Evolutionary conservation across 2,329 filamentous ascomycete genomes (phyloP), one percentile per base, ranked within the genome.

Genomic region (Clarireedia monteithiana): DNA sequence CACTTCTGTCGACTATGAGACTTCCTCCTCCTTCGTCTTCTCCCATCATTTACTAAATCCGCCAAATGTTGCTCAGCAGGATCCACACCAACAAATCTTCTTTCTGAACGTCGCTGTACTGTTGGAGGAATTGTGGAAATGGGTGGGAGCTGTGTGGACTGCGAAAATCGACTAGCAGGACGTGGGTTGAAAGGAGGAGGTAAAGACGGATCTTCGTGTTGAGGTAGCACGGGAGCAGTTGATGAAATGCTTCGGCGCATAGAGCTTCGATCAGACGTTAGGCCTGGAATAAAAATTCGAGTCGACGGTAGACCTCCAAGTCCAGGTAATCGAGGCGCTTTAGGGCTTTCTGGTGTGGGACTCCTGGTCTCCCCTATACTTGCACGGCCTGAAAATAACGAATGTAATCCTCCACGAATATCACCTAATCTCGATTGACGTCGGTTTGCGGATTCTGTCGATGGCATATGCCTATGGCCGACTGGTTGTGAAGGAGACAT

Each of bases 51-150:
- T 48, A 73, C 74, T 54, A 76, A 65, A 24, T 74, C 69, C 36
- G 74, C 74, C 2, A 81, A 66, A 56, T 76, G 73, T 59, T 74
- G 67, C 57, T 78, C 77, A 24, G 77, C 78, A 15, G 76, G 75
- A 61, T 80, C 76, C 3, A 74, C 69, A 12, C 73, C 72, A 17
- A 71, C 64, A 58, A 74, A 73, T 59, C 64, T 62, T 48, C 62
- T 50, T 15, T 53, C 55, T 40, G 61, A 62, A 49, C 59, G 53
- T 36, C 58, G 56, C 5, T 49, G 60, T 26, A 49, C 55, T 45
- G 52, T 57, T 40, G 58, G 56, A 34, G 58, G 56, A 5, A 57
- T 48, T 9, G 63, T 53, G 14, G 61, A 61, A 17, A 57, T 40
- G 38, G 59, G 53, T 10, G 46, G 54, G 26, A 47, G 26, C 50